Evolutionary conservation across 495 filamentous ascomycete species (phyloP), one percentile per base, ranked within the genome.

Genomic region (Daldinia decipiens): DNA sequence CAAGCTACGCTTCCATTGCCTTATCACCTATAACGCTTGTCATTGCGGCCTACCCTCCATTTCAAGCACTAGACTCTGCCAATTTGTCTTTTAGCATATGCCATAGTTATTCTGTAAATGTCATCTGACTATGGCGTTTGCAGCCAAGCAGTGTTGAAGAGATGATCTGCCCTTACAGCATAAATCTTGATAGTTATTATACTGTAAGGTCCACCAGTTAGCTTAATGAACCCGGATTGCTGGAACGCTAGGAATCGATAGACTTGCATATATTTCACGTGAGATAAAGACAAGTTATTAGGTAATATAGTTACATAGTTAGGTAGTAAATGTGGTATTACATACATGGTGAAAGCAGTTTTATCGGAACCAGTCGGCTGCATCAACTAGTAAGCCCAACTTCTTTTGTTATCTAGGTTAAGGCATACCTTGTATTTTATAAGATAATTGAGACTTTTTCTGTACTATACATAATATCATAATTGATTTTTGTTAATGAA

Each of bases 1-100:
- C 40, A 45, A 8, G 40, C 24, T 29, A 29, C 21, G 29, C 4
- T 27, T 52, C 19, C 19, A 27, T 31, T 31, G 21, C 21, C 50
- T 29, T 29, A 52, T 52, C 26, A 15, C 50, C 26, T 57, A 57
- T 57, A 32, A 57, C 54, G 54, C 32, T 57, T n/a, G 17, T 31
- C 15, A 0, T n/a, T 29, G 5, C 31, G 26, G 32, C 32, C 17
- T 21, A 34, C 29, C 53, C 53, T 21, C 17, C 8, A 31, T 17
- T 19, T 21, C 4, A 21, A 19, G n/a, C 24, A n/a, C 17, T 36
- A 2, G n/a, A 12, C 17, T 21, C 7, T 54, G n/a, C n/a, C 1
- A 29, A 26, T 3, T 55, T 55, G 24, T 24, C 32, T 57, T 57
- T 53, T 65, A 61, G 62, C 9, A 38, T 54, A 26, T 65, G 68